Base-by-base conservation (phyloP, 2,329 filamentous ascomycete genomes). In the Neonectria punicea region DNA sequence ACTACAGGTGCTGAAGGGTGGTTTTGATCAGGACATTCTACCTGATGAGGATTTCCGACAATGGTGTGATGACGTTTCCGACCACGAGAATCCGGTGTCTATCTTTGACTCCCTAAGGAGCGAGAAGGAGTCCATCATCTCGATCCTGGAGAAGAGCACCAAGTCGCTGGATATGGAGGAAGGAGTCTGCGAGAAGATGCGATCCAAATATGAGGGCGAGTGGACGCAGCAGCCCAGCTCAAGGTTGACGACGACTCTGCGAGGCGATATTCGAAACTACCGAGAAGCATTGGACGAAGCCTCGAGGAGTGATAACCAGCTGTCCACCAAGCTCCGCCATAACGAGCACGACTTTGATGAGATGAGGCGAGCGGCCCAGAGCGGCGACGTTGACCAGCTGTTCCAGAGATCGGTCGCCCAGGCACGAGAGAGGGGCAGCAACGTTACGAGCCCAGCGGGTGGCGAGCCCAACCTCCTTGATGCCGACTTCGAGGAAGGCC, bases 141-240 rank as follows among this genome's bases (percentile, higher is more conserved):
- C 85, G 3, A 87, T 89, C 3, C 80, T 99, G 61, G 94, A 98
- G 61, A 88, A 88, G 62, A 93, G 93, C 73, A 90, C 90, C 60
- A 97, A 97, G 77, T 92, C 97, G 74, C 82, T 99, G 46, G 96
- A 99, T 71, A 94, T 96, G 89, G 96, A 99, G 79, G 97, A 98
- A 81, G 97, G 93, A 61, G 93, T 98, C 0, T 99, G 96, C 78
- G 96, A 99, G 79, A 99, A 98, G 84, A 99, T 99, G 96, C 89
- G 96, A 51, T 97, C 94, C 13, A 99, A 99, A 78, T 98, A 98
- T 77, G 94, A 95, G 60, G 87, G 86, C 30, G 95, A 98, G 59
- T 99, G 96, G 96, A 97, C 93, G 18, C 96, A 99, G 75, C 96
- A 99, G 75, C 96, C 96, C 11, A 98, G 95, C 77, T 93, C 93